Percentiles rank a stretch among this genome's conserved stretches.
Evolutionary conservation across 108 stramenopile genomes (phyloP).

Genomic region (Skeletonema tropicum): DNA sequence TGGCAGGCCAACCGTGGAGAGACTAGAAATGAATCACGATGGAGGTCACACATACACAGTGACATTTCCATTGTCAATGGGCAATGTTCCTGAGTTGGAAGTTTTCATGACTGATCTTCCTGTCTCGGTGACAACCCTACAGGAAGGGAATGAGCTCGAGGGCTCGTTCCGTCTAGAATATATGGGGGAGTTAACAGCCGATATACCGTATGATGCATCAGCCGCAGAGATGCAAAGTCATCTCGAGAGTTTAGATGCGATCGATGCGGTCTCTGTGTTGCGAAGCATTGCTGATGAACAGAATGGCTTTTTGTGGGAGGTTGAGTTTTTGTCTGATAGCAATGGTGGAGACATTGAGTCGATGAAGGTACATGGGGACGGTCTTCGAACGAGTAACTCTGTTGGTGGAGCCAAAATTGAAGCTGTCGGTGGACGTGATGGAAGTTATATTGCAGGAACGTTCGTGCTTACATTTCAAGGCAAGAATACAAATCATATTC

Average conservation of each 20-base stretch:
- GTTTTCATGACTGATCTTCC: slow-evolving; percentile 61
- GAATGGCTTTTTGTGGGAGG: slow-evolving; percentile 57
- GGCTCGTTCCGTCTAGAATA: slow-evolving; percentile 74
- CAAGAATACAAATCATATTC: slow-evolving; percentile 35
- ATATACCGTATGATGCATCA: slow-evolving; percentile 66
- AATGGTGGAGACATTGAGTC: slow-evolving; percentile 63
- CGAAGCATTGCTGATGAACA: slow-evolving; percentile 54
- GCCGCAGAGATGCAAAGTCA: slow-evolving; percentile 52
- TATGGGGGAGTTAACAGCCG: slow-evolving; percentile 65
- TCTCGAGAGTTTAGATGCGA: slow-evolving; percentile 54
- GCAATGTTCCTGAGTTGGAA: slow-evolving; percentile 72
- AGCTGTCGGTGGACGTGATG: slow-evolving; percentile 30
- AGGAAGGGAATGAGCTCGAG: slow-evolving; percentile 72
- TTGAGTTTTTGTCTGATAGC: slow-evolving; percentile 67
- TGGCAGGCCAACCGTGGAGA: slow-evolving; percentile 44
- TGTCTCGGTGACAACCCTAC: slow-evolving; percentile 55
- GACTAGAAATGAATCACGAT: slow-evolving; percentile 44
- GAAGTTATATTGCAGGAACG: slow-evolving; percentile 46
- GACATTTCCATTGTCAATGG: slow-evolving; percentile 69
- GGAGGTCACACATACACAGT: slow-evolving; percentile 71
- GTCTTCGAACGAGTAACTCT: slow-evolving; percentile 49
- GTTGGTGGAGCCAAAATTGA: slow-evolving; percentile 46
- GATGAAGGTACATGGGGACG: slow-evolving; percentile 48
- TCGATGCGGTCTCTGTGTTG: slow-evolving; percentile 65
- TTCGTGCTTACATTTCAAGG: slow-evolving; percentile 43